Base-by-base conservation (phyloP, 2,329 filamentous ascomycete species). In the Lojkania enalia region DNA sequence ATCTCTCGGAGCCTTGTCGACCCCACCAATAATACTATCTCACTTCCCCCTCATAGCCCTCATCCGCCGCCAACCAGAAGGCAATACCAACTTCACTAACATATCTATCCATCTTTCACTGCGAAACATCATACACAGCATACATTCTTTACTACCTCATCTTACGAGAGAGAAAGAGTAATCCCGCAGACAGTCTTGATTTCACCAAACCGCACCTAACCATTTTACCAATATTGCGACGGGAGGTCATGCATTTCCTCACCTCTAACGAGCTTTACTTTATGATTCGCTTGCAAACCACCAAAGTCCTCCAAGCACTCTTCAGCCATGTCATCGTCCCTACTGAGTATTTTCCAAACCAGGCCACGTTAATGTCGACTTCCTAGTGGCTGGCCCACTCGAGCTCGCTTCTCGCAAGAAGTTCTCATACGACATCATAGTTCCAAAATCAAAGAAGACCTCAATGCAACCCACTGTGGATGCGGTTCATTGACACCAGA, bases 261-360 rank as follows among this genome's bases (percentile, higher is more conserved):
- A 39, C n/a, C 55, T 64, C 2, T 16, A 56, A 39, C 2, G 32
- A 44, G 1, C 42, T 59, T 4, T 64, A 64, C 35, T 16, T 45
- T 3, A 42, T 41, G n/a, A 30, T 51, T 21, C 57, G 61, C 18
- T n/a, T 30, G 9, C 46, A 45, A 5, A 39, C 47, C 11, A 55
- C 44, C 1, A 19, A 33, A 3, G 42, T 39, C 12, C 51, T 66
- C 7, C 37, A 35, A 2, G 45, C 31, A 3, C 35, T 63, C 41
- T 66, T 66, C 49, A 16, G 33, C 12, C 47, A 58, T 35, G 55
- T 64, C 20, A 51, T 49, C 5, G 60, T 64, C 7, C 57, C 58
- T 7, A 53, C 48, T 2, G 61, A 64, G 42, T 48, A 61, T 42
- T 58, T 1, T 44, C 29, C 11, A 66, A 66, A 33, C 2, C 31